Evolutionary conservation across 768 basidiomycete genomes (phyloP).

Genomic region (Lactifluus echinatus): DNA sequence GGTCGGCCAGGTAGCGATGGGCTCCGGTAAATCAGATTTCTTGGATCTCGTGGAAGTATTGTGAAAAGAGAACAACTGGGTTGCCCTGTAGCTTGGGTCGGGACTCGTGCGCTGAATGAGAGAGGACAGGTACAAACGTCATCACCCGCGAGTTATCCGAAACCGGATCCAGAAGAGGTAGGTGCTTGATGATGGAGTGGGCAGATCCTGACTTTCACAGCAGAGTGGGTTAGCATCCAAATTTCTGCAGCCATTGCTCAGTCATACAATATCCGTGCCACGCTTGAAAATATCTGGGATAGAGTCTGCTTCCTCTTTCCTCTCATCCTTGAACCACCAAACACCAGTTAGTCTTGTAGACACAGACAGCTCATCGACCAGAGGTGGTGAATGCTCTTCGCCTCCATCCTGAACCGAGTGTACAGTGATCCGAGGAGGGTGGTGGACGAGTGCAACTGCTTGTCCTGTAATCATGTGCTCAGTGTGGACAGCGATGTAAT

Average conservation of each 20-base stretch:
- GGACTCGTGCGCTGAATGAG: slow-evolving; percentile 3
- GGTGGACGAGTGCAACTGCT: slow-evolving; percentile 59
- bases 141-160: slow-evolving; percentile 57
- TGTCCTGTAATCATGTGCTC: slow-evolving; percentile 36
- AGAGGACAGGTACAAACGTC: slow-evolving; percentile 40
- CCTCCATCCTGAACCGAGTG: slow-evolving; percentile 76
- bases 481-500: neutral
- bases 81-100: slow-evolving; percentile 40
- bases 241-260: neutral
- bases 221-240: slow-evolving; percentile 15
- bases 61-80: slow-evolving; percentile 77
- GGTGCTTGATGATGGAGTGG: slow-evolving; percentile 54
- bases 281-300: slow-evolving; percentile 75
- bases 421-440: slow-evolving; percentile 58
- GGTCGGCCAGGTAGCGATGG: slow-evolving; percentile 63
- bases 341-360: slow-evolving; percentile 37
- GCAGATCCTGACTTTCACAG: slow-evolving; percentile 65
- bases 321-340: slow-evolving; percentile 66
- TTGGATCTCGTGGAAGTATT: slow-evolving; percentile 46
- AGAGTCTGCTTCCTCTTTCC: slow-evolving; percentile 29
- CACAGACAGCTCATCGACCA: slow-evolving; percentile 24
- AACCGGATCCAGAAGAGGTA: slow-evolving; percentile 65
- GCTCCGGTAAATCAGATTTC: slow-evolving; percentile 42
- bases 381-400: slow-evolving; percentile 39
- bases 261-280: slow-evolving; percentile 50